phyloP scores from a whole-genome alignment of 305 asterid species.

The Fraxinus albicans region DNA sequence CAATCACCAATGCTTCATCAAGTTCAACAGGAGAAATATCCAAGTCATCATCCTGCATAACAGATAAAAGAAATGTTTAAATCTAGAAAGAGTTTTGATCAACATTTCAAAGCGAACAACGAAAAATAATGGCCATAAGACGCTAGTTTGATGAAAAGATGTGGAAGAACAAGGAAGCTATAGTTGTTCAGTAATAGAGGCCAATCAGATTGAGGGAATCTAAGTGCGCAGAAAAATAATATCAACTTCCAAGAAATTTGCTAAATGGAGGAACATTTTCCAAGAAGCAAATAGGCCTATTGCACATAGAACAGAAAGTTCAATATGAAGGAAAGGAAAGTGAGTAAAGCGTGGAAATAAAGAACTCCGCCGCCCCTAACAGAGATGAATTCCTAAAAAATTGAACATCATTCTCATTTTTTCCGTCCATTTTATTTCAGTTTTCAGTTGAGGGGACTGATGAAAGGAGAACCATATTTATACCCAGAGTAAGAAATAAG shows the following conservation, averaged over 20 bases:
- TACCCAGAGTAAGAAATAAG: neutral
- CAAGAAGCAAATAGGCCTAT: neutral
- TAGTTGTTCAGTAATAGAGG: neutral
- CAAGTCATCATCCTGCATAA: slow-evolving; percentile 83
- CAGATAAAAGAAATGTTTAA: slow-evolving; percentile 11
- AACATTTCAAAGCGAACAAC: neutral
- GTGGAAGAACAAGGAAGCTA: neutral
- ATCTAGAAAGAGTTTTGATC: neutral
- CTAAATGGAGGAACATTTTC: neutral
- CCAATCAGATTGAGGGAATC: neutral
- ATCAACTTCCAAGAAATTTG: neutral
- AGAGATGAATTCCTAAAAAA: neutral
- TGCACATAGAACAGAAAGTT: neutral
- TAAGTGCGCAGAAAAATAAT: neutral
- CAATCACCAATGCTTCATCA: slow-evolving; percentile 93
- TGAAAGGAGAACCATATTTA: neutral
- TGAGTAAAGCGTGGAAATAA: neutral
- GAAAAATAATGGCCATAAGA: neutral
- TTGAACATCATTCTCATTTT: neutral
- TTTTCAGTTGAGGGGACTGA: neutral
- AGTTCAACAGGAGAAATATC: slow-evolving; percentile 81
- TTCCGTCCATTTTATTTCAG: neutral
- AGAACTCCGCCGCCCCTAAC: neutral
- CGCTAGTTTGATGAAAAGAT: neutral
- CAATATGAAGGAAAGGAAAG: neutral